Evolutionary conservation across 148 eudicot species (phyloP).

Genomic region (Pouteria glomerata): DNA sequence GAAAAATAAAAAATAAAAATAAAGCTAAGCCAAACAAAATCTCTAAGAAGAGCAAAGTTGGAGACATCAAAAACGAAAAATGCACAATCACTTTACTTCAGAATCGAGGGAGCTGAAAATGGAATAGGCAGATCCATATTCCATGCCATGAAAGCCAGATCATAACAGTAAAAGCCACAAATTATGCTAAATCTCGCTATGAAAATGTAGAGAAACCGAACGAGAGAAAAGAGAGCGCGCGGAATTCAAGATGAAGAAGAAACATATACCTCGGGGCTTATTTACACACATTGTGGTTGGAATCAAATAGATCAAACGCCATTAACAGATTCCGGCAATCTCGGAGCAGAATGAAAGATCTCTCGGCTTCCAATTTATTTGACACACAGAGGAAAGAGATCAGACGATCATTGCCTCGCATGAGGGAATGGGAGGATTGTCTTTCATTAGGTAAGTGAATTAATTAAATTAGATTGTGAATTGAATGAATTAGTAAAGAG

Average conservation of each 20-base stretch:
- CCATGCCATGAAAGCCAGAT: neutral
- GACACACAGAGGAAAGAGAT: neutral
- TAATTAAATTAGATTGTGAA: neutral
- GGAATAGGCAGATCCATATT: neutral
- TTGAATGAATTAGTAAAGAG: neutral
- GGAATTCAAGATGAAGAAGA: neutral
- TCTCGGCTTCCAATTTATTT: neutral
- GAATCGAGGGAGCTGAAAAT: neutral
- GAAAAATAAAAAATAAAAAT: neutral
- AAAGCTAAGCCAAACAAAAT: neutral
- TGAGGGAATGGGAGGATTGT: too few relatives aligned
- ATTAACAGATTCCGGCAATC: neutral
- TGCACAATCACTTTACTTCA: neutral
- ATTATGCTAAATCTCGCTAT: neutral
- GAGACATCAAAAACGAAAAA: neutral
- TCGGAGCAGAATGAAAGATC: neutral
- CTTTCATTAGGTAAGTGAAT: too few relatives aligned
- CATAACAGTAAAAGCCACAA: slow-evolving; percentile 4
- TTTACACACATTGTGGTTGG: neutral
- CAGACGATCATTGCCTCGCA: too few relatives aligned
- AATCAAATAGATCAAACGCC: neutral
- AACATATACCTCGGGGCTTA: neutral
- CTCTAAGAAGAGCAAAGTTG: neutral
- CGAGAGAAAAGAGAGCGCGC: neutral
- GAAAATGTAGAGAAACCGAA: neutral